phyloP scores from a whole-genome alignment of 805 yeast species.

The Wickerhamiella occidentalis region DNA sequence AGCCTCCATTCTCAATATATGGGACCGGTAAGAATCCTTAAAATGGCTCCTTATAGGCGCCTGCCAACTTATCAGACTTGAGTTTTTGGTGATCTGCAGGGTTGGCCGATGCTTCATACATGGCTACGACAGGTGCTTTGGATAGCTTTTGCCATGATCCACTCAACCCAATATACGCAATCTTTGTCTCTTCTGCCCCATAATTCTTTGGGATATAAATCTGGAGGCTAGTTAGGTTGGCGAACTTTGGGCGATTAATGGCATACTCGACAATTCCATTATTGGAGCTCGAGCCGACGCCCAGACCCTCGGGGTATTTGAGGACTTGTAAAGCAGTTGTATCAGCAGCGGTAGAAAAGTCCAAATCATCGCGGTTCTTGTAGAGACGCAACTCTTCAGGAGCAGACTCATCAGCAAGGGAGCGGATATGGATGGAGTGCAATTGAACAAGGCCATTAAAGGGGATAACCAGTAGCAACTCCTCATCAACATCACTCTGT shows the following conservation, averaged over 20 bases:
- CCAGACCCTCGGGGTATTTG: conserved; percentile 49
- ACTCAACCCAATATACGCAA: conserved; percentile 66
- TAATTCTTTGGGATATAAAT: conserved; percentile 57
- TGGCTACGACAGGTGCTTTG: conserved; percentile 59
- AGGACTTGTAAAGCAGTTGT: conserved; percentile 40
- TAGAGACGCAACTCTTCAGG: conserved; percentile 59
- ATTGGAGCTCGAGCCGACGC: conserved; percentile 26
- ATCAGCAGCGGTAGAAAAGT: conserved; percentile 50
- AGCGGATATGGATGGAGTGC: conserved; percentile 58
- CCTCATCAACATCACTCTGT: conserved; percentile 70
- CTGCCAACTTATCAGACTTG: not conserved
- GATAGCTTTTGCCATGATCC: conserved; percentile 41
- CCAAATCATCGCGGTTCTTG: conserved; percentile 59
- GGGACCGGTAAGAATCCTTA: not conserved
- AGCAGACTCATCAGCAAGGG: conserved; percentile 49
- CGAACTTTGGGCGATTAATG: conserved; percentile 61
- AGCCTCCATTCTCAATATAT: no score
- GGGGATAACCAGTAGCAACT: conserved; percentile 64
- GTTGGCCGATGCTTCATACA: conserved; percentile 86
- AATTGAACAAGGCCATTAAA: conserved; percentile 66
- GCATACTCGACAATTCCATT: conserved; percentile 65
- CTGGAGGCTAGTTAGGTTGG: conserved; percentile 56
- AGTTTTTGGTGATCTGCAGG: conserved; percentile 67
- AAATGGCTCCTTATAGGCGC: not conserved
- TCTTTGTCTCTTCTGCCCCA: conserved; percentile 41